Evolutionary conservation across 768 basidiomycete genomes (phyloP).

Genomic region (Rhizopogon rudus): DNA sequence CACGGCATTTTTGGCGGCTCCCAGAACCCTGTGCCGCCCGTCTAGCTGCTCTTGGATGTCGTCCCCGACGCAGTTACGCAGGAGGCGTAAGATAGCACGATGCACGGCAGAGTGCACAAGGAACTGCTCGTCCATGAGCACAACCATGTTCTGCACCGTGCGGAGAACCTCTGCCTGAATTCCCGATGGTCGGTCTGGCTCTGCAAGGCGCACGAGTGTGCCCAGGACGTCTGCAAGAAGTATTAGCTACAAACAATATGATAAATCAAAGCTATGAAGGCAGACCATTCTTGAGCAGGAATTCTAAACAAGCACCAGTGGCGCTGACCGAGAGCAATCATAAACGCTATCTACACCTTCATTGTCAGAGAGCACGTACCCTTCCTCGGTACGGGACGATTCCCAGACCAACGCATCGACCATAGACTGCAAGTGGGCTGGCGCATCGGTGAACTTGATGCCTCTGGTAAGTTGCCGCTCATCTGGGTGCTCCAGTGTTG

Average conservation of each 20-base stretch:
- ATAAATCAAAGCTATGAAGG: background rate
- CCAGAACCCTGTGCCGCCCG: slow-evolving; percentile 70
- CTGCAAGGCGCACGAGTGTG: slow-evolving; percentile 80
- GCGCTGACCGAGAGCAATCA: slow-evolving; percentile 40
- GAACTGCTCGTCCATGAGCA: slow-evolving; percentile 89
- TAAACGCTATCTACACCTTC: slow-evolving; percentile 1
- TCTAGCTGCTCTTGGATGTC: slow-evolving; percentile 86
- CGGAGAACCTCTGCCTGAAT: slow-evolving; percentile 87
- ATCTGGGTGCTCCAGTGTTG: slow-evolving; percentile 81
- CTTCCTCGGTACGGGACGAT: slow-evolving; percentile 78
- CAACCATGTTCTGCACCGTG: slow-evolving; percentile 86
- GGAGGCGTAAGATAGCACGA: slow-evolving; percentile 76
- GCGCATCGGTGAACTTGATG: slow-evolving; percentile 78
- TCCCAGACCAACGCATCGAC: slow-evolving; percentile 86
- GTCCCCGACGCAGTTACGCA: slow-evolving; percentile 88
- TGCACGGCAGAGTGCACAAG: slow-evolving; percentile 90
- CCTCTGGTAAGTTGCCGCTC: slow-evolving; percentile 83
- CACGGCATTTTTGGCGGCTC: slow-evolving; percentile 71
- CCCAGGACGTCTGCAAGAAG: slow-evolving; percentile 65
- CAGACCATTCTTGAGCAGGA: slow-evolving; percentile 82
- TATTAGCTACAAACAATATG: background rate
- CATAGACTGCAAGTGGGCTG: slow-evolving; percentile 68
- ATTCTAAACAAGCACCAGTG: slow-evolving; percentile 88
- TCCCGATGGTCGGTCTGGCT: slow-evolving; percentile 82
- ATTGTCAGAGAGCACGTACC: slow-evolving; percentile 46